Base-by-base conservation (phyloP, 177 flowering plant genomes). In the Vitis hybrid region DNA sequence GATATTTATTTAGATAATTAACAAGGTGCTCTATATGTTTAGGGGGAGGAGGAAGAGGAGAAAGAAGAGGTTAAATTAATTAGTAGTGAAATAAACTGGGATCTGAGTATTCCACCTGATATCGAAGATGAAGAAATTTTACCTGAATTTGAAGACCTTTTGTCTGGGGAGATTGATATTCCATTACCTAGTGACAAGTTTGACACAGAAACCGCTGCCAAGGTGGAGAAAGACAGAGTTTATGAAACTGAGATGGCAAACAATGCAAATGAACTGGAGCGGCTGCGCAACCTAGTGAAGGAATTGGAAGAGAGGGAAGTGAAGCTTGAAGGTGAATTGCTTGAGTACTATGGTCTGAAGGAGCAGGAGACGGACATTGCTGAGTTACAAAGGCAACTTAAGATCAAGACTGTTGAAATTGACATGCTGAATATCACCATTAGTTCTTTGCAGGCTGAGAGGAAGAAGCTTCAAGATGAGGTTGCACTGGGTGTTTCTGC, bases 221-320 rank as follows among this genome's bases (percentile, higher is more conserved):
- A 74, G 67, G 73, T 76, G 15, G 87, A 86, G 75, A 81, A 78
- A 69, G 90, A 91, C 18, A 86, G 58, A 57, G 60, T 81, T 9
- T 89, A 89, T 82, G 92, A 93, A 74, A 78, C 60, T 67, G 91
- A 89, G 78, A 91, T 93, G 92, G 89, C 83, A 52, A 86, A 78
- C 49, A 89, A 88, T 82, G 94, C 86, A 19, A 85, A 55, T 65
- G 99, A 95, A 75, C 76, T 91, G 58, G 95, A 90, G 62, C 75
- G 86, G 66, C 67, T 93, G 69, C 82, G 94, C 34, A 84, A 78
- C 59, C 81, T 95, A 21, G 99, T 95, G 3, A 85, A 83, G 82
- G 97, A 95, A 73, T 82, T 95, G 80, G 96, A 90, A 77, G 99
- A 95, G 70, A 87, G 97, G 77, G 99, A 95, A 77, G 96, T 82